Percentiles rank a stretch among this genome's conserved stretches.
Conservation (phyloP, 495 filamentous ascomycete genomes). For the Neurospora sp. region DNA sequence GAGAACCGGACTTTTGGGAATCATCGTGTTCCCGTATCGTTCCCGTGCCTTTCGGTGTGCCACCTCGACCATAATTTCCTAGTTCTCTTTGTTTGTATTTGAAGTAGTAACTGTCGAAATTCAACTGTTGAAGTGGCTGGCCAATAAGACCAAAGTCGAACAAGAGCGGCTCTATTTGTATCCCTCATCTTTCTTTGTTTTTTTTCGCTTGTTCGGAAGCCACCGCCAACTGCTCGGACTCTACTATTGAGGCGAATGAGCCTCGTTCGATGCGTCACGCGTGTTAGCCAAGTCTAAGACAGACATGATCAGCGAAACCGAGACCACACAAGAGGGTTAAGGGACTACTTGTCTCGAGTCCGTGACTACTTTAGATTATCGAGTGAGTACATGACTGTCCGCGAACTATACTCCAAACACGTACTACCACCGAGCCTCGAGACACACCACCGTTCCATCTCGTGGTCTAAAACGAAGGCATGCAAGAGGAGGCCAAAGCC, state of each 20-base stretch:
- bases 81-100: background rate
- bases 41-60: background rate
- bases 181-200: background rate
- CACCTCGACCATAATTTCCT: background rate
- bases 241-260: background rate
- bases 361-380: background rate
- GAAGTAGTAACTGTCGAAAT: background rate
- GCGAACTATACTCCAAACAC: background rate
- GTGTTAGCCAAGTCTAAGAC: background rate
- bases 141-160: background rate
- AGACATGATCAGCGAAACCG: background rate
- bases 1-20: background rate
- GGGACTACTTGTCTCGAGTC: background rate
- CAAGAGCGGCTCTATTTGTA: background rate
- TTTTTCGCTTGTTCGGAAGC: background rate
- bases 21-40: background rate
- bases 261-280: background rate
- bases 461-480: background rate
- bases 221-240: background rate
- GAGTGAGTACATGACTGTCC: background rate
- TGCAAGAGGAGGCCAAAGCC: background rate
- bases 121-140: background rate
- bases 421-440: background rate
- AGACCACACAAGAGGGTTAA: background rate
- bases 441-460: background rate